Evolutionary conservation across 148 eudicot species (phyloP).

Genomic region (Rhododendron simsii): DNA sequence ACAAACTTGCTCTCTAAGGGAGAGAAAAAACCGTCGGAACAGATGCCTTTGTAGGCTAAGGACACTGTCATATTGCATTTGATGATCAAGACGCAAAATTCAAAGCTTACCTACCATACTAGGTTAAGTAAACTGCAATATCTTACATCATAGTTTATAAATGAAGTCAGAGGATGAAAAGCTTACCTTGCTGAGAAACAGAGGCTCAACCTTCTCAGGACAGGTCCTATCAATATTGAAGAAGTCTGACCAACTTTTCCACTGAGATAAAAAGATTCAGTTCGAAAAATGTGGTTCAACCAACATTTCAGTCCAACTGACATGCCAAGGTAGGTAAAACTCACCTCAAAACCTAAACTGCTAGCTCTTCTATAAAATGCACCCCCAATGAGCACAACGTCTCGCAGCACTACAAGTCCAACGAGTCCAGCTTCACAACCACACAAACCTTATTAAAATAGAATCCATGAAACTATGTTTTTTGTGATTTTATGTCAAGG

Average conservation of each 20-base stretch:
- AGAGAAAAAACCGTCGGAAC: background rate
- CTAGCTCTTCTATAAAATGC: constrained; percentile 84
- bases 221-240: constrained; percentile 73
- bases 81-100: background rate
- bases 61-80: no score
- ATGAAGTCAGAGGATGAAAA: constrained; percentile 5
- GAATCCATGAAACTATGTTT: background rate
- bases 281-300: constrained; percentile 2
- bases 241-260: constrained; percentile 84
- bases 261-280: constrained; percentile 34
- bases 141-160: background rate
- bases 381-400: constrained; percentile 84
- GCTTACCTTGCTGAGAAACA: constrained; percentile 78
- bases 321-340: constrained; percentile 12
- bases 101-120: background rate
- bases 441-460: background rate
- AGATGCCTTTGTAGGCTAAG: background rate
- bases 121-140: background rate
- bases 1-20: background rate
- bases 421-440: constrained; percentile 76
- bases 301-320: background rate
- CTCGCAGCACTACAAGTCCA: constrained; percentile 79
- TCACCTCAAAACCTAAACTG: constrained; percentile 72
- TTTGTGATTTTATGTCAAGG: background rate
- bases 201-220: constrained; percentile 80